Conservation (phyloP, 2,329 filamentous ascomycete genomes). For the Paraconiothyrium sp. region DNA sequence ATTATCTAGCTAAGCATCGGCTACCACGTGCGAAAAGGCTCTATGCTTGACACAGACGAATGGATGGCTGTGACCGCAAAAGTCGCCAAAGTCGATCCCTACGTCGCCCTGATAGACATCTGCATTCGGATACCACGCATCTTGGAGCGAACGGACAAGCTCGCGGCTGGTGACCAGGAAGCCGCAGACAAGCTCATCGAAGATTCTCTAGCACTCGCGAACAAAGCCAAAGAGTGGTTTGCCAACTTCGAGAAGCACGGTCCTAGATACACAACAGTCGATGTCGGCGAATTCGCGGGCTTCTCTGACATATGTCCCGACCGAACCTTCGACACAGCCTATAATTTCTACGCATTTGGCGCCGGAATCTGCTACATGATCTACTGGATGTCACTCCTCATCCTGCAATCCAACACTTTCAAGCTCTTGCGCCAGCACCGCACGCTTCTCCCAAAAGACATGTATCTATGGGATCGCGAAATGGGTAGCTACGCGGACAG, state of each 20-base stretch:
- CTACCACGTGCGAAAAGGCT: slow-evolving; percentile 47
- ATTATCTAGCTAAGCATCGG: slow-evolving; percentile 42
- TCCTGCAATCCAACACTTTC: slow-evolving; percentile 48
- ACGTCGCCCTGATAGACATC: slow-evolving; percentile 45
- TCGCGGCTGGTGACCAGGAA: slow-evolving; percentile 18
- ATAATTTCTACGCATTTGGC: slow-evolving; percentile 44
- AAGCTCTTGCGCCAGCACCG: slow-evolving; percentile 35
- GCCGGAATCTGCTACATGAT: slow-evolving; percentile 46
- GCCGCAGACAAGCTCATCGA: slow-evolving; percentile 37
- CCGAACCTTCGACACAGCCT: slow-evolving; percentile 39
- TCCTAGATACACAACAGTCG: slow-evolving; percentile 40
- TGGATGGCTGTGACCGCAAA: slow-evolving; percentile 45
- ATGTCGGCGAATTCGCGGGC: slow-evolving; percentile 33
- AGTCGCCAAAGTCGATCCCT: slow-evolving; percentile 44
- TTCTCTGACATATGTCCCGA: slow-evolving; percentile 41
- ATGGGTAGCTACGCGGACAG: slow-evolving; percentile 41
- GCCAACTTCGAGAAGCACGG: slow-evolving; percentile 41
- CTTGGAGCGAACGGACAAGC: slow-evolving; percentile 44
- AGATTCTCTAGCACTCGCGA: slow-evolving; percentile 37
- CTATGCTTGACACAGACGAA: slow-evolving; percentile 43
- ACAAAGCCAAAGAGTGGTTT: slow-evolving; percentile 41
- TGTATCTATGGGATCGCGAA: slow-evolving; percentile 45
- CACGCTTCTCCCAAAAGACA: slow-evolving; percentile 39
- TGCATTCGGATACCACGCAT: slow-evolving; percentile 46
- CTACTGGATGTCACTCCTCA: slow-evolving; percentile 50